Evolutionary conservation across 2,329 filamentous ascomycete species (phyloP).

Genomic region (Cyclaneusma minus): DNA sequence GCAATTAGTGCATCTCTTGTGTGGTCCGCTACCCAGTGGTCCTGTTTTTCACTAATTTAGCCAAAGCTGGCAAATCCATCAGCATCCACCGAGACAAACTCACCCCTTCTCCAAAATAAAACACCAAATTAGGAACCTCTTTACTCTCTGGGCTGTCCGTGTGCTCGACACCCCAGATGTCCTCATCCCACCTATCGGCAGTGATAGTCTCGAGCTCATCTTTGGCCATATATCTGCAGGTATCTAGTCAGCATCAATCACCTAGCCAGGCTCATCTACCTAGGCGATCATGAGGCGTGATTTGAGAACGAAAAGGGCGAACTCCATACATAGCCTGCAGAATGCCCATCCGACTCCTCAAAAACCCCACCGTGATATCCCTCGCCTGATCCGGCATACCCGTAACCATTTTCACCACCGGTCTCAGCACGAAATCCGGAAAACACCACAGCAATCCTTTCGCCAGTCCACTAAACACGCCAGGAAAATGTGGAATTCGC

Average conservation of each 20-base stretch:
- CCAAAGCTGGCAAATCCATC: slow-evolving; percentile 2
- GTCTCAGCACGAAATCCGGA: slow-evolving; percentile 24
- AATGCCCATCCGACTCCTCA: slow-evolving; percentile 40
- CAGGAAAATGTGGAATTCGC: slow-evolving; percentile 17
- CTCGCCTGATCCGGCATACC: slow-evolving; percentile 33
- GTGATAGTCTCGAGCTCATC: slow-evolving; percentile 44
- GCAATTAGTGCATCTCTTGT: slow-evolving; percentile 40
- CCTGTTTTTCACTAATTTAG: slow-evolving; percentile 14
- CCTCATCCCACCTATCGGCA: slow-evolving; percentile 42
- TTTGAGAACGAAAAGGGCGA: neutral
- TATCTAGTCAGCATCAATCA: neutral
- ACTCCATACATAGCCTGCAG: slow-evolving; percentile 34
- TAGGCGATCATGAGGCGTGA: too few species aligned
- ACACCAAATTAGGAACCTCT: slow-evolving; percentile 33
- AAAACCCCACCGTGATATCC: slow-evolving; percentile 33
- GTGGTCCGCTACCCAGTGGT: slow-evolving; percentile 45
- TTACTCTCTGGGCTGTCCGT: slow-evolving; percentile 11
- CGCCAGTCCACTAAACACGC: slow-evolving; percentile 8
- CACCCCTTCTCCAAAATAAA: slow-evolving; percentile 38
- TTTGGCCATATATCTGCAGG: slow-evolving; percentile 30
- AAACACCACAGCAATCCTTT: slow-evolving; percentile 24
- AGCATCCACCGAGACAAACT: slow-evolving; percentile 1
- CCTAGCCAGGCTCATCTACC: neutral
- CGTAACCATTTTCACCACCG: slow-evolving; percentile 26
- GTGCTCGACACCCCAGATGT: slow-evolving; percentile 36